phyloP scores from a whole-genome alignment of 2,329 filamentous ascomycete species.

The Talaromyces rugulosus region DNA sequence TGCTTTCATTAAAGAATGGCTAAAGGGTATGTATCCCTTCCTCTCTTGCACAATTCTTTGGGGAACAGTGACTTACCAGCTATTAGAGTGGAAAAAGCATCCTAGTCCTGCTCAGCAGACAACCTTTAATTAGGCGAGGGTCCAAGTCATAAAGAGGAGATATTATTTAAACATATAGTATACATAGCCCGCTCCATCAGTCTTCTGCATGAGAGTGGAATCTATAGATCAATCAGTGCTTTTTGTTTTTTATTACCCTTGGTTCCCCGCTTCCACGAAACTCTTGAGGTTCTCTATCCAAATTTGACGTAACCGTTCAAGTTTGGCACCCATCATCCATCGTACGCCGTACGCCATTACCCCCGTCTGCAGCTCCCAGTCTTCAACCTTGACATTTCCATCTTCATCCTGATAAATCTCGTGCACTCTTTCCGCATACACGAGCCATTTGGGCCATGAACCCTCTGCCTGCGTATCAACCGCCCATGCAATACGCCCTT shows the following conservation, averaged over 20 bases:
- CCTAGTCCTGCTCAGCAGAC: background rate
- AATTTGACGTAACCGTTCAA: background rate
- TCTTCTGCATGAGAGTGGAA: background rate
- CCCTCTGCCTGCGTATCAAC: background rate
- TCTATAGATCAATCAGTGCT: background rate
- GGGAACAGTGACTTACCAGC: background rate
- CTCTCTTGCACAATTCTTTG: background rate
- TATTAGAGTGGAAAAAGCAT: background rate
- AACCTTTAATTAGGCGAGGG: background rate
- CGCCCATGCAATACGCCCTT: background rate
- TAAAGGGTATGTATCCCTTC: constrained; percentile 30
- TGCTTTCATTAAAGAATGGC: constrained; percentile 48
- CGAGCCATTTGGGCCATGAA: background rate
- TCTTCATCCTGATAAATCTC: background rate
- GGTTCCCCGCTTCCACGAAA: background rate
- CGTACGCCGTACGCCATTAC: background rate
- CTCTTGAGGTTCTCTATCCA: background rate
- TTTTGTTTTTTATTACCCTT: background rate
- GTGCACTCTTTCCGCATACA: background rate
- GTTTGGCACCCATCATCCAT: background rate
- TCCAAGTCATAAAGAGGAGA: background rate
- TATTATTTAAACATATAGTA: background rate
- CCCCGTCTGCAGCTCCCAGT: background rate
- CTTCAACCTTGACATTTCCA: background rate
- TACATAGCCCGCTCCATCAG: background rate